phyloP scores from a whole-genome alignment of 2,329 filamentous ascomycete genomes.

The Colletotrichum ledebouriae region DNA sequence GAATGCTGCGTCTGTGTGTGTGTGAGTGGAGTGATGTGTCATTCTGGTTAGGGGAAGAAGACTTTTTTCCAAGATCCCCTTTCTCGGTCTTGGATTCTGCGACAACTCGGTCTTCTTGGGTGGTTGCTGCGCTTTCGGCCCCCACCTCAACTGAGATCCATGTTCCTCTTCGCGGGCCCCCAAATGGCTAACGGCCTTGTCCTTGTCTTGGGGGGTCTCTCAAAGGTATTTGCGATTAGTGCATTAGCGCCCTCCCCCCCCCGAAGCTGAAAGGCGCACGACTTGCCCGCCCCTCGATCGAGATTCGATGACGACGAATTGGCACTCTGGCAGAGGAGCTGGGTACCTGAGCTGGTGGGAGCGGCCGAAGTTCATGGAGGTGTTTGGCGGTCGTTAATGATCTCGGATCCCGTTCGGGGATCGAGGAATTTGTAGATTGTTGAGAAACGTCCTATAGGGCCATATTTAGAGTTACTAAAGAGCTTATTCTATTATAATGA shows the following conservation, averaged over 20 bases:
- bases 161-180: not conserved
- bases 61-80: constrained; percentile 7
- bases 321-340: not conserved
- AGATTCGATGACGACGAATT: constrained; percentile 3
- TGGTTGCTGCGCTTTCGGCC: constrained; percentile 1
- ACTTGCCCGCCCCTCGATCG: constrained; percentile 22
- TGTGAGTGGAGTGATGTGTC: not conserved
- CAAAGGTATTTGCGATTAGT: constrained; percentile 23
- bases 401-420: not conserved
- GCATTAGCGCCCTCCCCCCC: constrained; percentile 24
- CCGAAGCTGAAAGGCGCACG: constrained; percentile 20
- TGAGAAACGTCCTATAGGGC: no score
- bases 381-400: not conserved
- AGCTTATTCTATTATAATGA: no score
- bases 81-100: constrained; percentile 35
- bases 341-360: constrained; percentile 1
- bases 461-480: no score
- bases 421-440: not conserved
- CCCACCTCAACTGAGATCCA: constrained; percentile 2
- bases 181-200: constrained; percentile 11
- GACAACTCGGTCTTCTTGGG: constrained; percentile 25
- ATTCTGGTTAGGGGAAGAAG: not conserved
- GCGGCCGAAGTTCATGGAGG: constrained; percentile 14
- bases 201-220: not conserved
- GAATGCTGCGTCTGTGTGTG: constrained; percentile 24